These are phyloP conservation scores for Pistacia integerrima DNA, from an alignment of 345 rosid genomes.

Conservation along the genomic window DNA sequence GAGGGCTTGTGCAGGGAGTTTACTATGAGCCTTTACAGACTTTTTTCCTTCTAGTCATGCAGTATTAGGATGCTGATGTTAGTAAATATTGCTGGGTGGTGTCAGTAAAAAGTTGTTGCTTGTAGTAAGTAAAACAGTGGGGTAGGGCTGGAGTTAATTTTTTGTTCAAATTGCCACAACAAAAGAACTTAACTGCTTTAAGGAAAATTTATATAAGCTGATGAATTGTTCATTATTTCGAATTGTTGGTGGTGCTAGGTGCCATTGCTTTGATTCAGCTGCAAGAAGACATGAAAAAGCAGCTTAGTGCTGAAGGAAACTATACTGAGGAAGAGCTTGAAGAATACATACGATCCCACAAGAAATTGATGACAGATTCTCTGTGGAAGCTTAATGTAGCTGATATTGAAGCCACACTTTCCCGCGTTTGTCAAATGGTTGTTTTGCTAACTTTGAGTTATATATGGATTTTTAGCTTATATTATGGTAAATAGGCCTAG, in stretches of 20 bases:
- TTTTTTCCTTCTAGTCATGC: constrained; percentile 9
- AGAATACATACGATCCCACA: constrained; percentile 80
- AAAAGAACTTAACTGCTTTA: neutral
- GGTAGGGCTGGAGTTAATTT: neutral
- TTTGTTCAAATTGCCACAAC: neutral
- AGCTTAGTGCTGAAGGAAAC: constrained; percentile 78
- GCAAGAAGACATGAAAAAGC: constrained; percentile 97
- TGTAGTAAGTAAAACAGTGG: neutral
- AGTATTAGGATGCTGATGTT: neutral
- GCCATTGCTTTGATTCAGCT: constrained; percentile 96
- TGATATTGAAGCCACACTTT: constrained; percentile 94
- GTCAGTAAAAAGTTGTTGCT: neutral
- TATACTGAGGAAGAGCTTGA: constrained; percentile 92
- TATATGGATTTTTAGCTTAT: constrained; percentile 24
- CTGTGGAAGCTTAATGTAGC: constrained; percentile 99
- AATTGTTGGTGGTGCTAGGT: constrained; percentile 49
- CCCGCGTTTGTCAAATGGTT: constrained; percentile 97
- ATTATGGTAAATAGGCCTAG: constrained; percentile 11
- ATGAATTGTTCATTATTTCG: constrained; percentile 3
- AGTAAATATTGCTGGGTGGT: neutral
- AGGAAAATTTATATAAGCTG: neutral
- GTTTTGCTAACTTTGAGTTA: constrained; percentile 33
- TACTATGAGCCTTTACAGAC: neutral
- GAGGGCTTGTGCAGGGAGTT: neutral
- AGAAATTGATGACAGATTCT: constrained; percentile 90